These are phyloP conservation scores for Stromatinia cepivora DNA, from an alignment of 2,329 filamentous ascomycete species.

Conservation along the genomic window DNA sequence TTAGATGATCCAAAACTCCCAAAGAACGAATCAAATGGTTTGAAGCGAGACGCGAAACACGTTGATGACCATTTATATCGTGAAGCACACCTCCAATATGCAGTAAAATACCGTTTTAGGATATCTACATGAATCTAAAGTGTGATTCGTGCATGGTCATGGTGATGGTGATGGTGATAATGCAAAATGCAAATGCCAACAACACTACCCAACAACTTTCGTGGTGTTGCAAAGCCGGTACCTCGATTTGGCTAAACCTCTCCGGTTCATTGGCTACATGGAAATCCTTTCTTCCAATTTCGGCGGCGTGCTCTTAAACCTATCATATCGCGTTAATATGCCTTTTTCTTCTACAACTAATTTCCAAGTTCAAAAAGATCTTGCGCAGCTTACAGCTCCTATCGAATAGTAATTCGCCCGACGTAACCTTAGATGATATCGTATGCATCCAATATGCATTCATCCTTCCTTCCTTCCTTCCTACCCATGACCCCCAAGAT, in stretches of 20 bases:
- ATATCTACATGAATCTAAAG: constrained; percentile 5
- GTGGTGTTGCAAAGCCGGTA: constrained; percentile 1
- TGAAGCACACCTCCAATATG: constrained; percentile 31
- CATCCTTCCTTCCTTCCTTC: constrained; percentile 16
- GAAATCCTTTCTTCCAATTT: constrained; percentile 11
- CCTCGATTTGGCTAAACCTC: constrained; percentile 17
- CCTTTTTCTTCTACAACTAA: neutral
- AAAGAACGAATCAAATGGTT: neutral
- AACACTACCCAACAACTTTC: constrained; percentile 12
- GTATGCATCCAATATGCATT: constrained; percentile 15
- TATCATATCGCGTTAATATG: constrained; percentile 1
- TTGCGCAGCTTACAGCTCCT: constrained; percentile 6
- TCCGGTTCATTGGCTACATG: constrained; percentile 15
- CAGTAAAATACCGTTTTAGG: constrained; percentile 20
- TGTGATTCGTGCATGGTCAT: constrained; percentile 9
- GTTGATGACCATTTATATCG: constrained; percentile 34
- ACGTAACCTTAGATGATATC: constrained; percentile 20
- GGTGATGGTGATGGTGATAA: constrained; percentile 15
- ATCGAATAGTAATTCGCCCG: constrained; percentile 13
- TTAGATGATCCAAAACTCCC: neutral
- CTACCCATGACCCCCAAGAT: constrained; percentile 12
- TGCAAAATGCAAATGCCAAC: constrained; percentile 11
- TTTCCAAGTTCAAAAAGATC: too few relatives aligned
- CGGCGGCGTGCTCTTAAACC: constrained; percentile 14
- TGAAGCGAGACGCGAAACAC: constrained; percentile 30